Conservation (phyloP, 2,329 filamentous ascomycete genomes). For the Clarireedia homoeocarpa region DNA sequence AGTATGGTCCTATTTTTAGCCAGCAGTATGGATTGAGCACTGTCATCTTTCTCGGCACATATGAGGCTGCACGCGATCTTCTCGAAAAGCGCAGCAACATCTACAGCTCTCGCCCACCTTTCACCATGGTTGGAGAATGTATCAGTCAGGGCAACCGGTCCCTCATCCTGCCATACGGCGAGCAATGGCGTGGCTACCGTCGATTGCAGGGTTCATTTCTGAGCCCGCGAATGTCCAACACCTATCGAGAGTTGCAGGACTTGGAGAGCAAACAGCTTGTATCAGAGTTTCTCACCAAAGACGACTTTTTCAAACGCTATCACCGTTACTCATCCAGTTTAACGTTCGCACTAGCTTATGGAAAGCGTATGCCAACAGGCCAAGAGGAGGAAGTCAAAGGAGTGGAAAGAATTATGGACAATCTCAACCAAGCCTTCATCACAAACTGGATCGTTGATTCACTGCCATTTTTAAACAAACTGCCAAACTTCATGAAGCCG, state of each 20-base stretch:
- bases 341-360: constrained; percentile 35
- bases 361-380: constrained; percentile 23
- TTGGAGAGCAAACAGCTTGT: constrained; percentile 25
- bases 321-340: constrained; percentile 18
- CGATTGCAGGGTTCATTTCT: constrained; percentile 38
- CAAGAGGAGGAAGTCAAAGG: constrained; percentile 17
- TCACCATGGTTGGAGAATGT: constrained; percentile 26
- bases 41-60: constrained; percentile 38
- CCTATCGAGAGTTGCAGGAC: constrained; percentile 28
- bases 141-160: constrained; percentile 39
- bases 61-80: constrained; percentile 35
- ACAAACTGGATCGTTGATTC: constrained; percentile 36
- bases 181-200: constrained; percentile 36
- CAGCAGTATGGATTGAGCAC: constrained; percentile 18
- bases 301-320: constrained; percentile 34
- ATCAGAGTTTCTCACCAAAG: background rate
- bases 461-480: constrained; percentile 31
- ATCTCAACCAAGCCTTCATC: constrained; percentile 4
- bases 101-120: constrained; percentile 37
- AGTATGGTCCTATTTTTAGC: constrained; percentile 19
- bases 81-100: constrained; percentile 39
- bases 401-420: background rate
- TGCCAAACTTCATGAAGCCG: constrained; percentile 33
- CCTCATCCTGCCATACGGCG: constrained; percentile 37
- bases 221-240: constrained; percentile 32